These are phyloP conservation scores for Wickerhamomyces queroliae DNA, from an alignment of 805 yeast genomes.

Conservation along the genomic window DNA sequence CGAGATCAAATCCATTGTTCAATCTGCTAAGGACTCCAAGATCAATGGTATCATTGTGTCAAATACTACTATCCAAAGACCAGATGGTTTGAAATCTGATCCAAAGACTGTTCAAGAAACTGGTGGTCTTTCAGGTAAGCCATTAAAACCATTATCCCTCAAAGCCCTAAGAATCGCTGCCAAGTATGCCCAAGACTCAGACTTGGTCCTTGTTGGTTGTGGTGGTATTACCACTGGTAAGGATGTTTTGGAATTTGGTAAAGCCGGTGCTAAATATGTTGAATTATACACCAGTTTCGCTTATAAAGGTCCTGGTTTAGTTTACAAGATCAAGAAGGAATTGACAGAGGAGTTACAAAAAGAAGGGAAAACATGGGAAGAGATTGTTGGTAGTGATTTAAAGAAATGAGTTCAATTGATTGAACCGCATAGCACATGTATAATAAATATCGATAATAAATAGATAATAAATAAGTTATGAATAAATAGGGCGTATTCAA, in stretches of 20 bases:
- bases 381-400: constrained; percentile 62
- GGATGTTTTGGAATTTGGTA: constrained; percentile 88
- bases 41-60: constrained; percentile 91
- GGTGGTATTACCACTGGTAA: constrained; percentile 88
- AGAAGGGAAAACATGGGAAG: constrained; percentile 81
- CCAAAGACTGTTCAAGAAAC: constrained; percentile 45
- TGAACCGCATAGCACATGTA: constrained; percentile 5
- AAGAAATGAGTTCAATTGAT: constrained; percentile 4
- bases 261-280: constrained; percentile 89
- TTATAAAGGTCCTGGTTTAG: constrained; percentile 87
- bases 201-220: constrained; percentile 80
- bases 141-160: constrained; percentile 75
- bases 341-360: constrained; percentile 52
- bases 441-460: neutral
- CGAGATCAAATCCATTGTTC: constrained; percentile 79
- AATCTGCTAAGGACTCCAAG: constrained; percentile 66
- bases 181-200: constrained; percentile 67
- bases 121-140: constrained; percentile 93
- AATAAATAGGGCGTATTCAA: no score
- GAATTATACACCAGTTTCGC: constrained; percentile 88
- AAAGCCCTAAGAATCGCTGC: constrained; percentile 67
- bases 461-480: neutral
- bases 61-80: constrained; percentile 88
- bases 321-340: constrained; percentile 53
- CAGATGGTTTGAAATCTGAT: constrained; percentile 48